Evolutionary conservation across 2,329 filamentous ascomycete species (phyloP), one percentile per base, ranked within the genome.

Genomic region (Lecanicillium sp.): DNA sequence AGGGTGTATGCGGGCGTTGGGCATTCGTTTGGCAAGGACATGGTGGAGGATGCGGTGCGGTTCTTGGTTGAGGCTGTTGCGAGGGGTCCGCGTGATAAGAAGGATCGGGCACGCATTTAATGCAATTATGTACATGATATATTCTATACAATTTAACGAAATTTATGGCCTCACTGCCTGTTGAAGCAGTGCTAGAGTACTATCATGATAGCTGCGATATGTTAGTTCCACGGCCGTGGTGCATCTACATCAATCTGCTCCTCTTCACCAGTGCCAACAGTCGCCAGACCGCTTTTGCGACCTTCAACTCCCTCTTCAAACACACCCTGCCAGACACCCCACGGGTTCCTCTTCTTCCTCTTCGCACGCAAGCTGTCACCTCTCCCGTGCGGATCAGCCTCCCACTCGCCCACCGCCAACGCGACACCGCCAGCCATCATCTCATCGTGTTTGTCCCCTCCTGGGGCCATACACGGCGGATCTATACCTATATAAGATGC

Each of bases 1-100:
- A 70, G 74, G 22, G 63, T 87, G 0, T 89, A 87, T 50, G 68
- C 77, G 2, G 80, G 74, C 0, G 68, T 80, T 1, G 81, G 82
- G 0, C 86, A 92, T 56, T 65, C 69, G n/a, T 87, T 86, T 49
- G 79, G 72, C 9, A 57, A 65, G 2, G 69, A 60, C 5, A 90
- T 92, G 86, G 68, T 79, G 19, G 60, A 62, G 44, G 81, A 84
- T 52, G 73, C 84, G 4, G 68, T 82, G 10, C 59, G 60, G 27
- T 90, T 86, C 58, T 57, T 90, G 25, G 57, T 71, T 13, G 62
- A 71, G 29, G 64, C 57, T 6, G 62, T 76, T 14, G 57, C 51
- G 10, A 51, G 54, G 40, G 52, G 55, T 30, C 44, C 55, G 37
- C 47, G 49, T 33, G 42, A 40, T 14, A 48, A 37, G 34, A 39